Evolutionary conservation across 768 basidiomycete species (phyloP), one percentile per base, ranked within the genome.

Genomic region (Krasilnikovozyma curviuscula): DNA sequence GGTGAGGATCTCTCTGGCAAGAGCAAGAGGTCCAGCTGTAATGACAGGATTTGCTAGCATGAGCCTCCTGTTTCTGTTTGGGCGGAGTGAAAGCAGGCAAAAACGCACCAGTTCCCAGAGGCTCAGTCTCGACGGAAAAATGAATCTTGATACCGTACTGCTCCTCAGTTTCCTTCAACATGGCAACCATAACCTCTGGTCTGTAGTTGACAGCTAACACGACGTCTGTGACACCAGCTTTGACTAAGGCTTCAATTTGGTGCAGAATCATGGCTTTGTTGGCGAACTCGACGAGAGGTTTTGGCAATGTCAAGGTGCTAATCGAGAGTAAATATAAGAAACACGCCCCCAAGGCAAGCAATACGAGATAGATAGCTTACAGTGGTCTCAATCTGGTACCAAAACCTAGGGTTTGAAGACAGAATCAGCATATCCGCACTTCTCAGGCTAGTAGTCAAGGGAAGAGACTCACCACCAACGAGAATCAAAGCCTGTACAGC

Each of bases 131-230:
- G 46, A 70, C 68, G 35, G 63, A 65, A 59, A 70, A 70, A 52
- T 63, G 67, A 56, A 70, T 70, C 55, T 63, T 67, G 63, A 69
- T 68, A 10, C 59, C 62, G 54, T 66, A 67, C 58, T 68, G 60
- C 56, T 68, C 67, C 55, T 69, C 69, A 33, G 65, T 65, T 60
- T 69, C 62, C 57, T 67, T 66, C 32, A 70, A 59, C 27, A 69
- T 62, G 24, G 66, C 60, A 44, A 70, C 67, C 69, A 70, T 70
- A 45, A 70, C 66, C 58, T 70, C 69, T 16, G 69, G 69, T 44
- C 69, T 65, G 63, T 61, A 61, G 66, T 70, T 70, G 59, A 70
- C 69, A 29, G 69, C 69, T 41, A 70, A 64, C 39, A 70, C 69
- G 46, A 70, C 66, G 56, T 69, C 67, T 56, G 65, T 70, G 56